Conservation (phyloP, 129 eudicot species). For the Saposhnikovia divaricata region DNA sequence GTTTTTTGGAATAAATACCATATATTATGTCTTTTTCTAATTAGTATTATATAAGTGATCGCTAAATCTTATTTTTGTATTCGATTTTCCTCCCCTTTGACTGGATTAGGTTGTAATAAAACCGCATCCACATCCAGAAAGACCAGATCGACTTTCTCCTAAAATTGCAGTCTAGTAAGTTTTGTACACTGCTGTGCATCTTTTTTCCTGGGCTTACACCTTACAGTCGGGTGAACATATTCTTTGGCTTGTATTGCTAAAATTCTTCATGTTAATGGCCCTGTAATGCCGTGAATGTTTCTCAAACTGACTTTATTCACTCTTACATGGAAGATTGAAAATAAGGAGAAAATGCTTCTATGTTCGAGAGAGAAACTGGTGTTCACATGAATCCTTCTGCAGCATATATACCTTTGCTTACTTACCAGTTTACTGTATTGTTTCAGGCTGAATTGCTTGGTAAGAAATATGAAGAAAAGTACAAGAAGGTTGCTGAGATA, state of each 20-base stretch:
- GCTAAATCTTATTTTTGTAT: no score
- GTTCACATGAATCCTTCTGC: no score
- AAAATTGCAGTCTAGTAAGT: background rate
- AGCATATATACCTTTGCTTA: constrained; percentile 17
- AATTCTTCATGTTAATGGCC: background rate
- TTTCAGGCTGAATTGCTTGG: constrained; percentile 81
- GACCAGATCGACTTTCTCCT: no score
- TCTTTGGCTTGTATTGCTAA: background rate
- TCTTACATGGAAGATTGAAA: constrained; percentile 46
- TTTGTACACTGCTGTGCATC: background rate
- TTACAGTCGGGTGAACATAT: background rate
- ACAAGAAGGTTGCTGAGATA: constrained; percentile 91
- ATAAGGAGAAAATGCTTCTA: constrained; percentile 53
- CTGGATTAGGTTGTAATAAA: no score
- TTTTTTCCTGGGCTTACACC: background rate
- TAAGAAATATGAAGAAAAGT: constrained; percentile 90
- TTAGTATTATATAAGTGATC: no score
- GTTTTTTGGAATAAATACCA: no score
- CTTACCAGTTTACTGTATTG: background rate
- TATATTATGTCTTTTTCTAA: no score
- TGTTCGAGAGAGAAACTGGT: constrained; percentile 88
- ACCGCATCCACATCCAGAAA: no score
- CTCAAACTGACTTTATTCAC: background rate
- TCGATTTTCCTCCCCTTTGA: no score
- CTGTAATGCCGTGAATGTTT: background rate